Evolutionary conservation across 2,329 filamentous ascomycete species (phyloP), one percentile per base, ranked within the genome.

Genomic region (Cladophialophora immunda): DNA sequence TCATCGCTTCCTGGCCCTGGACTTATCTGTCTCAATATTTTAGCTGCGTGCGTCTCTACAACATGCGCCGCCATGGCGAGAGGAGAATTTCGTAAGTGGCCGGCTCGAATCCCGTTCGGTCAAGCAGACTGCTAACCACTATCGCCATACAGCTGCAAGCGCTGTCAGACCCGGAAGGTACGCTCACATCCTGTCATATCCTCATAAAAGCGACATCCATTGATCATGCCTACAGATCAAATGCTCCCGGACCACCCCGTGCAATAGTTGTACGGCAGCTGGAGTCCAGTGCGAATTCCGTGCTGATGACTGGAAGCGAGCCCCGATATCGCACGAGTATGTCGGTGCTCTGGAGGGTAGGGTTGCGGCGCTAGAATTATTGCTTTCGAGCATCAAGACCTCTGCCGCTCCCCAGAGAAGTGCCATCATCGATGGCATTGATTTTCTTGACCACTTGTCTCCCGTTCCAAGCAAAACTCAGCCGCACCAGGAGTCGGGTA

Each of bases 281-380:
- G 56, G 62, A 47, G 62, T 60, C 22, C 25, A 55, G 25, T 65
- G 62, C 47, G 62, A 65, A 38, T 65, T 65, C 47, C 62, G 62
- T 22, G 41, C 56, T 6, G 56, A 65, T 47, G 56, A 65, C 41
- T 60, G 62, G 62, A 65, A 65, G 30, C 56, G 62, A 15, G 25
- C 36, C 27, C 62, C 62, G 9, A 58, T 55, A 45, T 65, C 62
- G 5, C 55, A 27, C 19, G 56, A 65, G 19, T 60, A 65, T 32
- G 56, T 65, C 5, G 22, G 55, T 53, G 62, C 62, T 1, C 62
- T 65, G 4, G 56, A 65, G 32, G 34, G 47, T 25, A 54, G 62
- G 56, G 29, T 54, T 11, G 47, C 62, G 6, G 50, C 56, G 17
- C 38, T 65, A 34, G 62, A 65, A 27, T 47, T 45, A 3, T 41